Conservation (phyloP, 1,284 basidiomycete genomes). For the Trichosporon sp. region DNA sequence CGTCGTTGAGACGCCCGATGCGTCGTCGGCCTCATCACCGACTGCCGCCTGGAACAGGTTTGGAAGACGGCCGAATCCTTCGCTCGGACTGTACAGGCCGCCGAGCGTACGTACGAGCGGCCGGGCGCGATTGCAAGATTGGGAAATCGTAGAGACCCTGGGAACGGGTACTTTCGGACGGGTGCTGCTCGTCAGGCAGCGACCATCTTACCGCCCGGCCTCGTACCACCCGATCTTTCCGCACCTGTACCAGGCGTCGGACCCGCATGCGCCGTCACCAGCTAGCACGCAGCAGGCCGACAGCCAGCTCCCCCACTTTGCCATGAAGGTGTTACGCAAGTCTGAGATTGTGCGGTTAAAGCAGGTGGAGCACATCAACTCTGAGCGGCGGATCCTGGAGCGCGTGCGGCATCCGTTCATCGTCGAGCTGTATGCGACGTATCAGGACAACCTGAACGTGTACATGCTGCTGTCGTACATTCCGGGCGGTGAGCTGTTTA, state of each 20-base stretch:
- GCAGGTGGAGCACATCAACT: slow-evolving; percentile 57
- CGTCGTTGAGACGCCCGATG: slow-evolving; percentile 13
- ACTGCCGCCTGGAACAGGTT: background rate
- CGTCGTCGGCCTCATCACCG: slow-evolving; percentile 7
- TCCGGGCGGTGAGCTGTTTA: slow-evolving; percentile 54
- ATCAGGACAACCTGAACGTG: slow-evolving; percentile 52
- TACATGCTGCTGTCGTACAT: slow-evolving; percentile 55
- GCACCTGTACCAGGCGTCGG: slow-evolving; percentile 38
- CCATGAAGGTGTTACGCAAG: slow-evolving; percentile 55
- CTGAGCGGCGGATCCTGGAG: slow-evolving; percentile 53
- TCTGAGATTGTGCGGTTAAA: slow-evolving; percentile 53
- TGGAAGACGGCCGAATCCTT: background rate
- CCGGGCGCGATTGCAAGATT: slow-evolving; percentile 39
- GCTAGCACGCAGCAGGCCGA: slow-evolving; percentile 41
- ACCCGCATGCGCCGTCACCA: slow-evolving; percentile 38
- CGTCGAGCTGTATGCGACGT: slow-evolving; percentile 53
- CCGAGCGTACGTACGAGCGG: slow-evolving; percentile 14
- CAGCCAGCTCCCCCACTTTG: slow-evolving; percentile 48
- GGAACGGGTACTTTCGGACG: slow-evolving; percentile 50
- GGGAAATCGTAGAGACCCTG: slow-evolving; percentile 49
- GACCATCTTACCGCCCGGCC: slow-evolving; percentile 43
- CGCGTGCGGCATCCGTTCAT: slow-evolving; percentile 55
- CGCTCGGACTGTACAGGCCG: background rate
- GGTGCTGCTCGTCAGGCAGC: slow-evolving; percentile 46
- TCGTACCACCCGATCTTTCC: slow-evolving; percentile 49